Evolutionary conservation across 768 basidiomycete species (phyloP).

Genomic region (Lactarius sp.): DNA sequence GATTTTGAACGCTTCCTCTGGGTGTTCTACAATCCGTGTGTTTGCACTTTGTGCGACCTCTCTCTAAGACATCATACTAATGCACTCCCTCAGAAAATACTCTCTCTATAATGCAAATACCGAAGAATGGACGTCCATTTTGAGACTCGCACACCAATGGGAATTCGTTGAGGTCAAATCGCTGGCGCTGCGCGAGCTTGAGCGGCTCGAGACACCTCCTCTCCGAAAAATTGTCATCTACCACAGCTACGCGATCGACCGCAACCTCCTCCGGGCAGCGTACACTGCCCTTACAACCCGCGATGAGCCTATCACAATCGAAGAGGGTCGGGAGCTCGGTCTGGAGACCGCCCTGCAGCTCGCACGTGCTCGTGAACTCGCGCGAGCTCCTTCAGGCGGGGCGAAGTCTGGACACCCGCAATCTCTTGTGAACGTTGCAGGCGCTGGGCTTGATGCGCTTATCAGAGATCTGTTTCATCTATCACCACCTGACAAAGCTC

Average conservation of each 20-base stretch:
- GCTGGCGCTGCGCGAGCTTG: constrained; percentile 53
- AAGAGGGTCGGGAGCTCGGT: constrained; percentile 57
- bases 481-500: neutral
- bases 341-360: constrained; percentile 50
- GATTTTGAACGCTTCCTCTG: constrained; percentile 55
- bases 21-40: constrained; percentile 62
- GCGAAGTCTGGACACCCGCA: neutral
- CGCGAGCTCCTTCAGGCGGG: neutral
- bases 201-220: constrained; percentile 39
- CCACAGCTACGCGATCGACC: constrained; percentile 47
- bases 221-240: constrained; percentile 56
- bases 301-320: constrained; percentile 44
- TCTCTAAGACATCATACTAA: neutral
- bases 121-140: constrained; percentile 51
- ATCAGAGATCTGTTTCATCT: constrained; percentile 22
- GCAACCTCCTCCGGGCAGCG: constrained; percentile 44
- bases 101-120: constrained; percentile 48
- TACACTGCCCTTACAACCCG: constrained; percentile 52
- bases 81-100: constrained; percentile 41
- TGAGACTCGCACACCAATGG: constrained; percentile 54
- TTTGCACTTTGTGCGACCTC: constrained; percentile 6
- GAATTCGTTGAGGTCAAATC: constrained; percentile 45
- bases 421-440: constrained; percentile 1
- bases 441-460: constrained; percentile 15
- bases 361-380: constrained; percentile 48